Evolutionary conservation across 2,329 filamentous ascomycete species (phyloP), one percentile per base, ranked within the genome.

Genomic region (Alternaria brassicicola): DNA sequence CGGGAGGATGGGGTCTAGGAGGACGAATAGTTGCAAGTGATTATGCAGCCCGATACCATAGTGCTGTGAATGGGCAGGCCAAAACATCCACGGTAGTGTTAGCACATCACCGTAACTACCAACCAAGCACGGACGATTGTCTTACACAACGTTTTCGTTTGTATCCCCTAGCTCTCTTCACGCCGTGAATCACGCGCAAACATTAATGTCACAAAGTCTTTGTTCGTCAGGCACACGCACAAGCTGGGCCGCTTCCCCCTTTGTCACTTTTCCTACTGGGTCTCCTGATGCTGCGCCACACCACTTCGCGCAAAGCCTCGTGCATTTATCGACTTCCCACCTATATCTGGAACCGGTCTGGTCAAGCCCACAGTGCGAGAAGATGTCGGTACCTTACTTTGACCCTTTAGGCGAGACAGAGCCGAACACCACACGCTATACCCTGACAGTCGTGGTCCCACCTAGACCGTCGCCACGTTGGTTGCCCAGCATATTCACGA

Each of bases 391-490:
- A 7, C 54, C 51, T 13, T 61, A 66, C 52, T 70, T 59, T 46
- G 69, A 74, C 21, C 62, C 64, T 15, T 17, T 61, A 15, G 66
- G 63, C 28, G 64, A 69, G 4, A 66, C 56, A 15, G 72, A 72
- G 38, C 46, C 47, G 5, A 47, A 63, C 30, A 62, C 59, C 2
- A 72, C 69, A 2, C 38, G 57, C 30, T 73, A 72, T 59, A 72
- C 67, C 8, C 55, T 73, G 30, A 57, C 54, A 8, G 64, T 70
- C 9, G 49, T 62, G 31, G 55, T 52, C 6, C 67, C 66, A 12
- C 64, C 63, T 2, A 63, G 68, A 21, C 66, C 66, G 33, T 65
- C 59, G 13, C 57, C 63, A n/a, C 48, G 45, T 9, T 68, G 57
- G 59, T 26, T 70, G 7, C 65, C 68, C 6, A 47, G 35, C 2